Evolutionary conservation across 2,329 filamentous ascomycete genomes (phyloP), one percentile per base, ranked within the genome.

Genomic region (Aspergillus carbonarius): DNA sequence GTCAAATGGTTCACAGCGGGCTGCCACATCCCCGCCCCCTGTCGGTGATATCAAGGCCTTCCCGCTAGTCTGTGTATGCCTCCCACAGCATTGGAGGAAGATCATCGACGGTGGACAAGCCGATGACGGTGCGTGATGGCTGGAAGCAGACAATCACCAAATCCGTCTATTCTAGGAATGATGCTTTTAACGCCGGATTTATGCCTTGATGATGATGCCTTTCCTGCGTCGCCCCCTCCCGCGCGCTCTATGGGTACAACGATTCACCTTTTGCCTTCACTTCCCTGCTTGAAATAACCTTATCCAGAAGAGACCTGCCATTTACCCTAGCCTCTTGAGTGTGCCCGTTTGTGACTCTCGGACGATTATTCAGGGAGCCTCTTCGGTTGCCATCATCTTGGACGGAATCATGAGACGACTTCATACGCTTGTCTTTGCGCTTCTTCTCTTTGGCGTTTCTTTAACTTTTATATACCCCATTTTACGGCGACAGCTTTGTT

Each of bases 21-120:
- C 75, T 46, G 82, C 83, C 48, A 74, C 81, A 35, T 91, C 90
- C 30, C 88, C 89, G 20, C 79, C 84, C 1, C 83, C 82, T 10
- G 81, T 83, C 57, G 91, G 91, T 60, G 93, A 98, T 74, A 95
- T 98, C 80, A 98, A 98, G 76, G 95, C 95, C 32, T 98, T 98
- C 82, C 95, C 95, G 25, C 83, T 99, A 63, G 93, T 99, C 51
- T 99, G 93, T 72, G 92, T 98, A 42, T 98, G 95, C 76, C 81
- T 96, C 32, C 95, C 93, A 25, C 91, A 96, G 70, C 93, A 97
- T 75, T 99, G 93, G 93, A 87, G 88, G 71, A 96, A 95, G 78
- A 98, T 93, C 1, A 96, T 98, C 67, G 93, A 98, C 64, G 92
- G 92, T 59, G 93, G 97, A 57, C 64, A 69, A 59, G 68, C 65